Percentiles rank a stretch among this genome's conserved stretches.
phyloP scores from a whole-genome alignment of 768 basidiomycete genomes.

The Pulveroboletus frians region DNA sequence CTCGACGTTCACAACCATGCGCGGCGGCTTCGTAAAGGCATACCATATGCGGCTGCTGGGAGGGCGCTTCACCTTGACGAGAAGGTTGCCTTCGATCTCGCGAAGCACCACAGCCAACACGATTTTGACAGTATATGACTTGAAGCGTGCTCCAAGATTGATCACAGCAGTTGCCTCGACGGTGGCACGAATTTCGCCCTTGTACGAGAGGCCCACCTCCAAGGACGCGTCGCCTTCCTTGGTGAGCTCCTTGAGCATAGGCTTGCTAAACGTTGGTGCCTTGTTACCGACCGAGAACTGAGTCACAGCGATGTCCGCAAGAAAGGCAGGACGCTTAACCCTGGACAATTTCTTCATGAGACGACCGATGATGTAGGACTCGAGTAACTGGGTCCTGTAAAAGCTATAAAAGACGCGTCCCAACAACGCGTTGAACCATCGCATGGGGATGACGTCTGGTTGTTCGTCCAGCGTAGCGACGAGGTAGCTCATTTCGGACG shows the following conservation, averaged over 20 bases:
- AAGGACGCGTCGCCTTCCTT: slow-evolving; percentile 89
- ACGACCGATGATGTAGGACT: slow-evolving; percentile 77
- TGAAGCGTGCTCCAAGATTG: slow-evolving; percentile 77
- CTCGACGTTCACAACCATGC: slow-evolving; percentile 84
- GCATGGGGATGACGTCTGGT: slow-evolving; percentile 94
- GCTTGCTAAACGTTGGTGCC: slow-evolving; percentile 86
- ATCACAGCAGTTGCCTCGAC: slow-evolving; percentile 87
- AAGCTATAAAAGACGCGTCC: slow-evolving; percentile 91
- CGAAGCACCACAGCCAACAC: slow-evolving; percentile 84
- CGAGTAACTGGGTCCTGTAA: slow-evolving; percentile 78
- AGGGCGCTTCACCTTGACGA: slow-evolving; percentile 88
- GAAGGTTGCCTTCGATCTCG: slow-evolving; percentile 85
- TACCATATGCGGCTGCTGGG: slow-evolving; percentile 94
- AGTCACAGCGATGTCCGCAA: slow-evolving; percentile 79
- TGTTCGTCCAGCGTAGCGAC: slow-evolving; percentile 85
- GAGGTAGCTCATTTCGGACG: slow-evolving; percentile 76
- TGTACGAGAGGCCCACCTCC: slow-evolving; percentile 79
- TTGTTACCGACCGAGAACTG: slow-evolving; percentile 85
- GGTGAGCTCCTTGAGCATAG: slow-evolving; percentile 97
- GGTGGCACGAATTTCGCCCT: slow-evolving; percentile 85
- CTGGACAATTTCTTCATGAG: slow-evolving; percentile 93
- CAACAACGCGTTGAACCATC: slow-evolving; percentile 93
- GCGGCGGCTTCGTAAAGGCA: slow-evolving; percentile 84
- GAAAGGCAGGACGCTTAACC: slow-evolving; percentile 83
- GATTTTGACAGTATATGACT: slow-evolving; percentile 84